phyloP scores from a whole-genome alignment of 768 basidiomycete genomes.

The Chalciporus chontae region DNA sequence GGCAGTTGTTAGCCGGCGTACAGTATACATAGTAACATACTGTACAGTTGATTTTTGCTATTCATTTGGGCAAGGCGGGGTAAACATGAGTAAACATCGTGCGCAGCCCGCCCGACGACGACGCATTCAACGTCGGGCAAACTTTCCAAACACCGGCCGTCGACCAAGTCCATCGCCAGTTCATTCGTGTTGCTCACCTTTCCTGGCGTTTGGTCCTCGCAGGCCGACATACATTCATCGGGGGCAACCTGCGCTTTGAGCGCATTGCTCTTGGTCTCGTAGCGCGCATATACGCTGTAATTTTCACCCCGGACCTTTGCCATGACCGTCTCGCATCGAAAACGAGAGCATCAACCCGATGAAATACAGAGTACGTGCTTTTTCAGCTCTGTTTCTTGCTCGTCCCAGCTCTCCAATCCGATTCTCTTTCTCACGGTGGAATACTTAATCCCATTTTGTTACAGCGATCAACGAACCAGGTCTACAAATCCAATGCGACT shows the following conservation, averaged over 20 bases:
- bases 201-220: background rate
- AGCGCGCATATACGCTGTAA: background rate
- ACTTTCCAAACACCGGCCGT: background rate
- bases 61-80: background rate
- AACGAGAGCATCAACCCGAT: conserved; percentile 59
- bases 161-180: background rate
- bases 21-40: too few relatives aligned
- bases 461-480: conserved; percentile 78
- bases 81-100: background rate
- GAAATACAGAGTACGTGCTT: conserved; percentile 56
- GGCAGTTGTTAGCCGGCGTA: too few relatives aligned
- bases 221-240: background rate
- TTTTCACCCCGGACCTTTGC: background rate
- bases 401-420: background rate
- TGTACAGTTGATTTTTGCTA: too few relatives aligned
- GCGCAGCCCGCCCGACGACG: conserved; percentile 1
- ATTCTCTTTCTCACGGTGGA: conserved; percentile 26
- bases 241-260: background rate
- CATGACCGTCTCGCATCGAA: conserved; percentile 69
- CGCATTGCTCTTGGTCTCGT: background rate
- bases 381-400: background rate
- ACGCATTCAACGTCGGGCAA: background rate
- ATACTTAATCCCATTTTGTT: conserved; percentile 27
- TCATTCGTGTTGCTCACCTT: background rate
- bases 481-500: conserved; percentile 79